phyloP scores from a whole-genome alignment of 2,329 filamentous ascomycete genomes.

The Davidsoniella australis region DNA sequence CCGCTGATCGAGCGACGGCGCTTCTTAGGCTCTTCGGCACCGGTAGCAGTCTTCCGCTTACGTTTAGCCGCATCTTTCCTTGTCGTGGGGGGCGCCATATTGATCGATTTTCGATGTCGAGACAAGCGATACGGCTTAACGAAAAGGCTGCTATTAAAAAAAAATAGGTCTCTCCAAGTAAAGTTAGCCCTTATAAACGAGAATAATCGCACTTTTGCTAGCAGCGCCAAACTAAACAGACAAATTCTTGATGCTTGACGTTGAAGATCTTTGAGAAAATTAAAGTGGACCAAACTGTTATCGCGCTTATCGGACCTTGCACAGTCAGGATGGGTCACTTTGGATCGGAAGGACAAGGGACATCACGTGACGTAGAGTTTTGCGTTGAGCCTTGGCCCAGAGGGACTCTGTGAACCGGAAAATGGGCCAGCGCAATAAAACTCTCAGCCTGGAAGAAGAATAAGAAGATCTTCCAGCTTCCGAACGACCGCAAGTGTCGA shows the following conservation, averaged over 20 bases:
- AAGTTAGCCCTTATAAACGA: neutral
- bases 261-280: slow-evolving; percentile 14
- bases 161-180: neutral
- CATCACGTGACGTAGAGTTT: slow-evolving; percentile 23
- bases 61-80: slow-evolving; percentile 27
- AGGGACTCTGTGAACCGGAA: neutral
- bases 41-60: slow-evolving; percentile 26
- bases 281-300: slow-evolving; percentile 14
- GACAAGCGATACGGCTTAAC: neutral
- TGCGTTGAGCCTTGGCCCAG: slow-evolving; percentile 17
- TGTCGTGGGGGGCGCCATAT: slow-evolving; percentile 9
- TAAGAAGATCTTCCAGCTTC: slow-evolving; percentile 22
- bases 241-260: neutral
- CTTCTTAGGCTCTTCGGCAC: slow-evolving; percentile 30
- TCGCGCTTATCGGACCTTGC: neutral
- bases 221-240: neutral
- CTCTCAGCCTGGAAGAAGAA: slow-evolving; percentile 19
- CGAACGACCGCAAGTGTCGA: slow-evolving; percentile 22
- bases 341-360: slow-evolving; percentile 12
- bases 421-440: slow-evolving; percentile 28
- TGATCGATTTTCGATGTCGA: neutral
- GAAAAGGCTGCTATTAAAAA: neutral
- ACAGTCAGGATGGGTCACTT: neutral
- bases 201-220: neutral
- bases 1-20: slow-evolving; percentile 31